Percentiles rank a stretch among this genome's conserved stretches.
Evolutionary conservation across 2,329 filamentous ascomycete species (phyloP).

Genomic region (Cordyceps fumosorosea): DNA sequence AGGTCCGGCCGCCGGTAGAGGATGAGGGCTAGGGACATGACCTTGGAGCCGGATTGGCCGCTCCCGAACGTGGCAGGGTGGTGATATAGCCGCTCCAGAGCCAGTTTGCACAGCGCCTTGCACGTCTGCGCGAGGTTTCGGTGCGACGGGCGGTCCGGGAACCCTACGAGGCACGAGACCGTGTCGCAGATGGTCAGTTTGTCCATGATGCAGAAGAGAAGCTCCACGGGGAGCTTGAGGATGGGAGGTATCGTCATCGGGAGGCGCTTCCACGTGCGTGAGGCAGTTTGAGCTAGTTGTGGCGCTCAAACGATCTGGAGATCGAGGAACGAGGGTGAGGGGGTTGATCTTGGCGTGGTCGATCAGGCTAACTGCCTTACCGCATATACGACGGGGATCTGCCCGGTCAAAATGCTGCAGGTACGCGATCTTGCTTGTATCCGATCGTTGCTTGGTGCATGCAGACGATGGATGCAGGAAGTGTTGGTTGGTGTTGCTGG

Average conservation of each 20-base stretch:
- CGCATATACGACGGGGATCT: too few relatives aligned
- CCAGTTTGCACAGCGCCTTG: not conserved
- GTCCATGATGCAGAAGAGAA: not conserved
- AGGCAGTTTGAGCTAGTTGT: not conserved
- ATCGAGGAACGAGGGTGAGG: not conserved
- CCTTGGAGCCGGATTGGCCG: not conserved
- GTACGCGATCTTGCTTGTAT: too few relatives aligned
- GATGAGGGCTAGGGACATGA: not conserved
- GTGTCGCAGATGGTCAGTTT: not conserved
- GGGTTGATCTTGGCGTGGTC: too few relatives aligned
- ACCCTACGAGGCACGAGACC: not conserved
- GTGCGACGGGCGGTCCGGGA: not conserved
- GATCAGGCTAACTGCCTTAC: too few relatives aligned
- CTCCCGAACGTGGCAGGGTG: not conserved
- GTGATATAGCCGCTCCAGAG: not conserved
- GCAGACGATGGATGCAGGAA: too few relatives aligned
- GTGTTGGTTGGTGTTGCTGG: too few relatives aligned
- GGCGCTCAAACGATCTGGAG: not conserved
- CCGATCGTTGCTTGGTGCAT: too few relatives aligned
- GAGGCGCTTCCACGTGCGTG: not conserved
- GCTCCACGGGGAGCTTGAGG: not conserved
- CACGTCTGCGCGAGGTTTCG: not conserved
- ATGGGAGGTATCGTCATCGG: not conserved
- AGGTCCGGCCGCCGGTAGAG: not conserved
- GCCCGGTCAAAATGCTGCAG: too few relatives aligned